Evolutionary conservation across 1,139 yeast genomes (phyloP), one percentile per base, ranked within the genome.

Genomic region (Diutina pseudorugosa): DNA sequence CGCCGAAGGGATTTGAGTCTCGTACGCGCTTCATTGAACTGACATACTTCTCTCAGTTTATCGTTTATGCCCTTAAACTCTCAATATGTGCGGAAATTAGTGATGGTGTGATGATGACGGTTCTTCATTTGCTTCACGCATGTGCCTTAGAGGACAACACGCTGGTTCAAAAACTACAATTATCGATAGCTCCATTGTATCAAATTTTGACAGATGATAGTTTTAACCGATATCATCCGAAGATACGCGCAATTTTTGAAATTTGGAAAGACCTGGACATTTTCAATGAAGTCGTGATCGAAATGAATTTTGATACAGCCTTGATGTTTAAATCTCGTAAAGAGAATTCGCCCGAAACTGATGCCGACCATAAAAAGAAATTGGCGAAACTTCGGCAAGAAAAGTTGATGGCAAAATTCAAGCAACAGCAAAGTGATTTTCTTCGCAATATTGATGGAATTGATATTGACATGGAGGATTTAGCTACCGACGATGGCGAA

Each of bases 391-490:
- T 79, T 54, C 78, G 95, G 57, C 88, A 84, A 61, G 79, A 77
- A 8, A 85, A 82, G 60, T 74, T 91, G 49, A 66, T 91, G 77
- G 89, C 83, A 1, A 89, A 85, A 57, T 81, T 93, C 66, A 82
- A 82, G 55, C 80, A 79, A 58, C 95, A 89, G 60, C 97, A 90
- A 61, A 69, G 77, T 16, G 76, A 73, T 66, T 91, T 91, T 65
- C 77, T 84, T 53, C 76, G 78, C 56, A 67, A 70, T 51, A 70
- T 68, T 1, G 71, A 68, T 40, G 50, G 60, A 48, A 64, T 67
- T 51, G 77, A 71, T 43, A 62, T 64, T 8, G 77, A 72, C 47
- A 71, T 72, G 68, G 74, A 69, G 52, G 65, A 67, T 23, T 52
- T 57, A 25, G 40, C 40, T 16, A n/a, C 49, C 19, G 49, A 45